phyloP scores from a whole-genome alignment of 768 basidiomycete species.

The Suillus ampliporus region DNA sequence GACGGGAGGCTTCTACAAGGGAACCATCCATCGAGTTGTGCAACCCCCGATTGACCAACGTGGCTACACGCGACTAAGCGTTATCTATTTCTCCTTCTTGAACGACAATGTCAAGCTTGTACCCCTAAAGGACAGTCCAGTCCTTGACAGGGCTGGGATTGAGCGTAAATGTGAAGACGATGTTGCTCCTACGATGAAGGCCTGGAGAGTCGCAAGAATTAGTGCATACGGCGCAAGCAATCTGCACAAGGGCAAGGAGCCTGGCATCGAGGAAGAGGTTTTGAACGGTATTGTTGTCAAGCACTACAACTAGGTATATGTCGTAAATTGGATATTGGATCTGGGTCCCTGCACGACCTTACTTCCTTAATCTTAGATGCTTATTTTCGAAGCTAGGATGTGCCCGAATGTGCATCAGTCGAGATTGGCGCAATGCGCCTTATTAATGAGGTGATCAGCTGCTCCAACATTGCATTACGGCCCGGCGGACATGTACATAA shows the following conservation, averaged over 20 bases:
- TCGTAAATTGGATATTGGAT: no score
- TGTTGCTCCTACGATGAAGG: conserved; percentile 56
- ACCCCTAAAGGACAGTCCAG: conserved; percentile 52
- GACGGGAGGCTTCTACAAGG: conserved; percentile 63
- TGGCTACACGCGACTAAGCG: conserved; percentile 53
- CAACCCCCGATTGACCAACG: conserved; percentile 64
- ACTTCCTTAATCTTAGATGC: background rate
- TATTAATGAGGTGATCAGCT: conserved; percentile 1
- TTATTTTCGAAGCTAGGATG: background rate
- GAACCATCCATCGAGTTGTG: conserved; percentile 65
- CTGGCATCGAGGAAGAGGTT: conserved; percentile 58
- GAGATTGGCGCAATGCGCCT: background rate
- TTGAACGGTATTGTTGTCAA: conserved; percentile 62
- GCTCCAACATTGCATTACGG: background rate
- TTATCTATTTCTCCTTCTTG: conserved; percentile 61
- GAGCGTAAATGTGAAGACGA: conserved; percentile 41
- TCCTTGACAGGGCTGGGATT: conserved; percentile 52
- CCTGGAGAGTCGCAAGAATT: conserved; percentile 57
- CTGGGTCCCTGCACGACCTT: background rate
- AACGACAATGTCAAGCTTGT: conserved; percentile 55
- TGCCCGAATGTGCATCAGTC: background rate
- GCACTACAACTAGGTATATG: conserved; percentile 51
- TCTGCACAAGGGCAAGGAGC: conserved; percentile 46
- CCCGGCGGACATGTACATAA: background rate
- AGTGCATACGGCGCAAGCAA: conserved; percentile 55